Evolutionary conservation across 176 grass and related monocot species (phyloP), one percentile per base, ranked within the genome.

Genomic region (Carex pumila): DNA sequence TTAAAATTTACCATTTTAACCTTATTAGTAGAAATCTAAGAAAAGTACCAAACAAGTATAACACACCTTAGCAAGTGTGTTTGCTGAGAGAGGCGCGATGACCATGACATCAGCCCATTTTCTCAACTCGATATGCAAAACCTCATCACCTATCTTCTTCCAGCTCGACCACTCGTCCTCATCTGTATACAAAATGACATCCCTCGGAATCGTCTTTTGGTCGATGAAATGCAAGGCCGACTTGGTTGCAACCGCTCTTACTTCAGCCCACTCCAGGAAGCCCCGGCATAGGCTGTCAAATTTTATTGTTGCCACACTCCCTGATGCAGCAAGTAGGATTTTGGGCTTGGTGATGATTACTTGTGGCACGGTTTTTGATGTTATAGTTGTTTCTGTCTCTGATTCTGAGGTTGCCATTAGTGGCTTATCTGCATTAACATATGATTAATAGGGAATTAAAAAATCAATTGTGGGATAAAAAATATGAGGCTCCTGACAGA

Each of bases 21-120:
- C 10, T 61, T 9, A 81, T 81, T 0, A 62, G 13, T 62, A 81
- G 4, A 64, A 25, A 81, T 49, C 18, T 14, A 81, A 81, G 21
- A 12, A 47, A 81, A 5, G 22, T 81, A 81, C 12, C 15, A 64
- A 49, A 25, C n/a, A 0, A 81, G 41, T 18, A 81, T 25, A 65
- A 47, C 58, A 21, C 58, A 99, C 93, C 96, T 99, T 99, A 39
- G 91, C 96, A 54, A 99, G 83, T 14, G 96, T 94, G 71, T 95
- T 99, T 85, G 96, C 96, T 50, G 93, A 99, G 53, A 99, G 47
- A 45, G 93, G 96, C 0, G 92, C 93, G 30, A 95, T 88, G 30
- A 99, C 88, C 91, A 99, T 88, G 60, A 99, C 67, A 68, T 99
- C 96, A 30, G 96, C 93, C 96, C 96, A 99, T 87, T 99, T 99